phyloP scores from a whole-genome alignment of 2,329 filamentous ascomycete genomes.

The Massarina eburnea region DNA sequence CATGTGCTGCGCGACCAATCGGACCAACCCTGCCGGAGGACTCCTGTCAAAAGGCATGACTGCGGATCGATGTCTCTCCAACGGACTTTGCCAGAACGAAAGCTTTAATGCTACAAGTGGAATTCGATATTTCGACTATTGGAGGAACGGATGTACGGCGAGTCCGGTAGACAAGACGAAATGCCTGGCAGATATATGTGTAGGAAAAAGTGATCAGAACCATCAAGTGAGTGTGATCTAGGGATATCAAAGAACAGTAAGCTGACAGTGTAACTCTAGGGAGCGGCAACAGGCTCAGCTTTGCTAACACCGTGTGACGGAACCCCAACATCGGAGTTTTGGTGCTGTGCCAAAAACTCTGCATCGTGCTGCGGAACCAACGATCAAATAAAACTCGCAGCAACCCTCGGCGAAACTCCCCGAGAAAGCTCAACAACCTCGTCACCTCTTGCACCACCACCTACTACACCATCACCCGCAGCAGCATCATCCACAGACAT shows the following conservation, averaged over 20 bases:
- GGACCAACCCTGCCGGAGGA: slow-evolving; percentile 1
- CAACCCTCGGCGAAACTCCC: background rate
- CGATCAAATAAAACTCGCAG: background rate
- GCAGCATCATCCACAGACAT: background rate
- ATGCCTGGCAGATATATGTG: slow-evolving; percentile 1
- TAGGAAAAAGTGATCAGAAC: background rate
- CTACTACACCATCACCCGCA: background rate
- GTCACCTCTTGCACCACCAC: background rate
- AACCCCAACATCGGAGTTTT: background rate
- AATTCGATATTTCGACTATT: background rate
- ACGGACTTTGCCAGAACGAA: slow-evolving; percentile 3
- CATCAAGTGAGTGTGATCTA: background rate
- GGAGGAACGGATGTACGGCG: background rate
- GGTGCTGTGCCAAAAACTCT: slow-evolving; percentile 4
- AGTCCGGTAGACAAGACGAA: background rate
- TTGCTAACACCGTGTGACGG: slow-evolving; percentile 4
- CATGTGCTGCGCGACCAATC: slow-evolving; percentile 4
- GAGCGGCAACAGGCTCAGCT: background rate
- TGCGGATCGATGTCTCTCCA: background rate
- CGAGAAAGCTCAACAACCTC: background rate
- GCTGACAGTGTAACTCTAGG: background rate
- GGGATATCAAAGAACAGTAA: background rate
- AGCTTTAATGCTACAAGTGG: background rate
- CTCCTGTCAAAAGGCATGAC: background rate
- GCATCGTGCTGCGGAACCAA: background rate